These are phyloP conservation scores for Gymnopus androsaceus DNA, from an alignment of 1,284 basidiomycete genomes.

Conservation along the genomic window DNA sequence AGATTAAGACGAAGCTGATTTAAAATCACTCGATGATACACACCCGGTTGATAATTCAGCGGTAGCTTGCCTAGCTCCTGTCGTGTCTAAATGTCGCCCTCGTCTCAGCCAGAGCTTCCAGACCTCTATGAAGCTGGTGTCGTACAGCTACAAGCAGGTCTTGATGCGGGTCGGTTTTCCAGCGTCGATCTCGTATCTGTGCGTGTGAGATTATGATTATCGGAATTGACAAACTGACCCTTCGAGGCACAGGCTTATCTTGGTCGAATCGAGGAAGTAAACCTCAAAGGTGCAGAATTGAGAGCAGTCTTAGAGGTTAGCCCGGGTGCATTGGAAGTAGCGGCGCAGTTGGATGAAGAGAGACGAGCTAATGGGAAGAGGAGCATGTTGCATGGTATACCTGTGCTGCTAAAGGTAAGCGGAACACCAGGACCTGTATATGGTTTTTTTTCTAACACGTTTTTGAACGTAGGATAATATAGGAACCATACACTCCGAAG, in stretches of 20 bases:
- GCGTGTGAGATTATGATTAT: constrained; percentile 7
- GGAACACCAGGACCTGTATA: neutral
- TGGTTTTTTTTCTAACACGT: neutral
- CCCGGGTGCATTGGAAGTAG: constrained; percentile 57
- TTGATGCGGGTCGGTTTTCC: constrained; percentile 54
- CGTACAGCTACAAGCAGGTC: constrained; percentile 53
- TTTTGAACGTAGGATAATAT: constrained; percentile 53
- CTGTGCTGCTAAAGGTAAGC: constrained; percentile 64
- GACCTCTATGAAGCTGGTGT: constrained; percentile 68
- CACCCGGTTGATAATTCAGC: too few relatives aligned
- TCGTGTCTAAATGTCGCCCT: neutral
- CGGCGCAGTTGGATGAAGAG: constrained; percentile 56
- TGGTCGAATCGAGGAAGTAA: constrained; percentile 71
- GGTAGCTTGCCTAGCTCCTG: too few relatives aligned
- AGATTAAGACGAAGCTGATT: too few relatives aligned
- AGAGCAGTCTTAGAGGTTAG: constrained; percentile 67
- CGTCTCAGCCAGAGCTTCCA: constrained; percentile 32
- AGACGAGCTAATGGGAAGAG: constrained; percentile 47
- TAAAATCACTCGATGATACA: too few relatives aligned
- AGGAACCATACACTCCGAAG: constrained; percentile 56
- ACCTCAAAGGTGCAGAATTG: constrained; percentile 57
- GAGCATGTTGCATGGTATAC: constrained; percentile 67
- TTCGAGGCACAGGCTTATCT: constrained; percentile 58
- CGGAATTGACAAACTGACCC: neutral
- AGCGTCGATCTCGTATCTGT: constrained; percentile 69